Evolutionary conservation across 2,329 filamentous ascomycete species (phyloP).

Genomic region (Zymoseptoria tritici): DNA sequence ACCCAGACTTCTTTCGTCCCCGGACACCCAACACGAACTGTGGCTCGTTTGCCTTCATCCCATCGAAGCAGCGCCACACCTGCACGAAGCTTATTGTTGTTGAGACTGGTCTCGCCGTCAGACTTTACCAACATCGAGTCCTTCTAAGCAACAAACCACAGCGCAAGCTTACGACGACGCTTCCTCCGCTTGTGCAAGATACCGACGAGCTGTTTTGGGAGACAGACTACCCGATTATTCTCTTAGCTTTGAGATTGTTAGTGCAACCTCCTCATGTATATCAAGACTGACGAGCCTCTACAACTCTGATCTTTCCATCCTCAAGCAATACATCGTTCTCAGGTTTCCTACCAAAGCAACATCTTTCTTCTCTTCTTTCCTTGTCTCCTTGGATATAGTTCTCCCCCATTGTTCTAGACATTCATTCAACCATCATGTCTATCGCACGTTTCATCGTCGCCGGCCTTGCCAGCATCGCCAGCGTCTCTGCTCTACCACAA

Average conservation of each 20-base stretch:
- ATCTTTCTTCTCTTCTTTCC: background rate
- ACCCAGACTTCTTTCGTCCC: no score
- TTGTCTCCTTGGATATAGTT: constrained; percentile 3
- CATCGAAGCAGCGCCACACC: background rate
- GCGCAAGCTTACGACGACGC: background rate
- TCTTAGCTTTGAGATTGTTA: background rate
- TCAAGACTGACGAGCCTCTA: background rate
- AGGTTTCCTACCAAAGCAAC: background rate
- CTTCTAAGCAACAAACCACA: background rate
- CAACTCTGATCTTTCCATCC: background rate
- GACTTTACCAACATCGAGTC: background rate
- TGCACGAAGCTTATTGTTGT: background rate
- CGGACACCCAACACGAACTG: background rate
- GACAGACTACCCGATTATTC: background rate
- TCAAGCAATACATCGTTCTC: background rate
- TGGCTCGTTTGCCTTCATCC: background rate
- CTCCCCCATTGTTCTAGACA: constrained; percentile 1
- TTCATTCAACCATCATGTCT: constrained; percentile 5
- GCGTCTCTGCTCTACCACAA: constrained; percentile 10
- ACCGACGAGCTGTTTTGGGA: background rate
- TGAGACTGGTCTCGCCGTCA: background rate
- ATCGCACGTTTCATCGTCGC: constrained; percentile 12
- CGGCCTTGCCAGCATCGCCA: constrained; percentile 10
- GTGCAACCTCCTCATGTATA: background rate
- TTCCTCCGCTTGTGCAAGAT: background rate